Conservation (phyloP, 176 grass and related monocot species). For the Zizania latifolia region DNA sequence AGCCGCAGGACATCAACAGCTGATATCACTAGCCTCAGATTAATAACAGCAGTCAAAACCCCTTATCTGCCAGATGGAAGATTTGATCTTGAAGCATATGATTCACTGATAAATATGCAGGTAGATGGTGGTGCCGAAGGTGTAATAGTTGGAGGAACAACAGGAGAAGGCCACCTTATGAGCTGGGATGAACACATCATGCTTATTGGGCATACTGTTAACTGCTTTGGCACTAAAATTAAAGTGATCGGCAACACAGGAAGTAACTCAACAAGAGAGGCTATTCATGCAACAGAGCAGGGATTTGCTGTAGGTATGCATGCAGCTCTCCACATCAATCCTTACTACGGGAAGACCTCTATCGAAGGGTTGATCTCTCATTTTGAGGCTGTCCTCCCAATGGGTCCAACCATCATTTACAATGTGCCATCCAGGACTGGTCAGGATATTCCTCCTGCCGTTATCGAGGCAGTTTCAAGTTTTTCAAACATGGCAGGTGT, state of each 20-base stretch:
- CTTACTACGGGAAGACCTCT: constrained; percentile 93
- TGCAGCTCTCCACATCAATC: constrained; percentile 95
- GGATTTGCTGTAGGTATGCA: constrained; percentile 92
- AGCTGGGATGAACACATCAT: constrained; percentile 99
- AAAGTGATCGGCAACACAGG: constrained; percentile 95
- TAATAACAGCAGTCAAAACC: constrained; percentile 85
- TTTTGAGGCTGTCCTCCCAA: constrained; percentile 67
- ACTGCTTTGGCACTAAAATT: constrained; percentile 87
- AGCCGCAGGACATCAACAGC: constrained; percentile 57
- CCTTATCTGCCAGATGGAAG: constrained; percentile 95
- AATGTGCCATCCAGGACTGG: constrained; percentile 70
- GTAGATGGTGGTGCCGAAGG: constrained; percentile 69
- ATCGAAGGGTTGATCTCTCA: constrained; percentile 60
- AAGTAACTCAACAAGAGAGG: constrained; percentile 92
- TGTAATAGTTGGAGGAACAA: constrained; percentile 90
- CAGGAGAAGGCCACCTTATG: constrained; percentile 95
- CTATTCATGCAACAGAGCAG: constrained; percentile 81
- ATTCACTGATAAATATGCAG: constrained; percentile 70
- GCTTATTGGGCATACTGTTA: constrained; percentile 92
- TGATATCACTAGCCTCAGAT: constrained; percentile 59
- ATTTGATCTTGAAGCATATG: constrained; percentile 98
- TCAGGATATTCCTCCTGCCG: constrained; percentile 71
- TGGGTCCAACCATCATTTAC: constrained; percentile 89
- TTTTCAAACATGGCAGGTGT: constrained; percentile 71
- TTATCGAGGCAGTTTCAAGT: constrained; percentile 47